Percentiles rank a stretch among this genome's conserved stretches.
phyloP scores from a whole-genome alignment of 2,329 filamentous ascomycete species.

The Apiospora kogelbergensis region DNA sequence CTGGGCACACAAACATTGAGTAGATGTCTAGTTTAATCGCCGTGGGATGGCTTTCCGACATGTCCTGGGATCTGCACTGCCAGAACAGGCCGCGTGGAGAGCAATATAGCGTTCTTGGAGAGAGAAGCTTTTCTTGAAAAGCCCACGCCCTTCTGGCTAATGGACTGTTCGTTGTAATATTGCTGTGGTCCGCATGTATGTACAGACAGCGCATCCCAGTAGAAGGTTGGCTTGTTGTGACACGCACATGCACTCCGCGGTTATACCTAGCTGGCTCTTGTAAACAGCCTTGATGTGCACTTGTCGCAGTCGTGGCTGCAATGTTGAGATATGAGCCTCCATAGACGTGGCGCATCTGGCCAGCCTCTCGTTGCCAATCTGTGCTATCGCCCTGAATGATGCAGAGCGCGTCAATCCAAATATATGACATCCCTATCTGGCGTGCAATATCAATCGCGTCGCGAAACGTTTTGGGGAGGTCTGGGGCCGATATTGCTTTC shows the following conservation, averaged over 20 bases:
- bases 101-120: not conserved
- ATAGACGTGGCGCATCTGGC: not conserved
- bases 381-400: not conserved
- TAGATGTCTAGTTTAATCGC: not conserved
- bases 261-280: not conserved
- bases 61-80: not conserved
- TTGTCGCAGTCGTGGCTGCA: not conserved
- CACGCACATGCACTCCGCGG: not conserved
- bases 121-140: not conserved
- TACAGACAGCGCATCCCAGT: not conserved
- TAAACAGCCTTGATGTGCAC: not conserved
- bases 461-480: not conserved
- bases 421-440: not conserved
- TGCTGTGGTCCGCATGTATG: not conserved
- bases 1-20: not conserved
- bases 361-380: not conserved
- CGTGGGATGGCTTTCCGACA: not conserved
- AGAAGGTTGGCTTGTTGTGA: not conserved
- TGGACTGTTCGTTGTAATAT: not conserved
- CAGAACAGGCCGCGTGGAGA: not conserved
- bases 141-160: not conserved
- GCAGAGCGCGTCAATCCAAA: constrained; percentile 3
- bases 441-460: not conserved
- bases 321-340: not conserved
- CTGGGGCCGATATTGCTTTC: not conserved